Percentiles rank a stretch among this genome's conserved stretches.
These are phyloP conservation scores for Ziziphus jujuba DNA, from an alignment of 306 rosid species.

Conservation along the genomic window DNA sequence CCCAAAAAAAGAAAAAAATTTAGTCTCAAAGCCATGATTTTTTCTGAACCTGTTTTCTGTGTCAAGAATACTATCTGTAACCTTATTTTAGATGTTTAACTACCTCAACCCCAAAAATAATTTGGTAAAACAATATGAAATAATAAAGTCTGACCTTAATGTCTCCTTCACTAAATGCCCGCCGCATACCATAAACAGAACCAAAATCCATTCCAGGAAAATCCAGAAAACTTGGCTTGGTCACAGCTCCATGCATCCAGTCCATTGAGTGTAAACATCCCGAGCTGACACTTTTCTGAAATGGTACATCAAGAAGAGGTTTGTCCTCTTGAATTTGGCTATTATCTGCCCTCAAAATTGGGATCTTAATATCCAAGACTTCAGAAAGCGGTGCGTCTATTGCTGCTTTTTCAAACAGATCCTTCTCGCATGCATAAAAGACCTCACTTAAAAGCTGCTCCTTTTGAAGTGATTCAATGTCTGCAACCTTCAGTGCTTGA, in stretches of 20 bases:
- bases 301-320: conserved; percentile 40
- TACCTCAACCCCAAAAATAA: conserved; percentile 2
- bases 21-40: too few relatives aligned
- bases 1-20: too few relatives aligned
- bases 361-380: conserved; percentile 64
- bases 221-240: conserved; percentile 61
- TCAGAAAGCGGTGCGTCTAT: conserved; percentile 54
- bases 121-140: conserved; percentile 8
- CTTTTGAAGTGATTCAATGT: conserved; percentile 69
- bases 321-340: conserved; percentile 57
- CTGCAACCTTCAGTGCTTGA: conserved; percentile 63
- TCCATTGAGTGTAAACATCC: conserved; percentile 78
- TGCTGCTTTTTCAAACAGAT: conserved; percentile 71
- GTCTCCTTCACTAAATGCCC: conserved; percentile 93
- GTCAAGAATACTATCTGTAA: too few relatives aligned
- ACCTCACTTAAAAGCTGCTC: conserved; percentile 86
- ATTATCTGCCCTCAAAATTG: conserved; percentile 46
- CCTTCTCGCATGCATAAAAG: conserved; percentile 74
- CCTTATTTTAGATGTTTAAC: too few relatives aligned
- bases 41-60: too few relatives aligned
- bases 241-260: conserved; percentile 63
- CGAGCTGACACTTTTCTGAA: conserved; percentile 69
- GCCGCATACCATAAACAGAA: conserved; percentile 76
- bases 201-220: conserved; percentile 64
- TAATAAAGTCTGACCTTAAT: conserved; percentile 66